Conservation (phyloP, 179 eudicot genomes). For the Drosera spatulata region DNA sequence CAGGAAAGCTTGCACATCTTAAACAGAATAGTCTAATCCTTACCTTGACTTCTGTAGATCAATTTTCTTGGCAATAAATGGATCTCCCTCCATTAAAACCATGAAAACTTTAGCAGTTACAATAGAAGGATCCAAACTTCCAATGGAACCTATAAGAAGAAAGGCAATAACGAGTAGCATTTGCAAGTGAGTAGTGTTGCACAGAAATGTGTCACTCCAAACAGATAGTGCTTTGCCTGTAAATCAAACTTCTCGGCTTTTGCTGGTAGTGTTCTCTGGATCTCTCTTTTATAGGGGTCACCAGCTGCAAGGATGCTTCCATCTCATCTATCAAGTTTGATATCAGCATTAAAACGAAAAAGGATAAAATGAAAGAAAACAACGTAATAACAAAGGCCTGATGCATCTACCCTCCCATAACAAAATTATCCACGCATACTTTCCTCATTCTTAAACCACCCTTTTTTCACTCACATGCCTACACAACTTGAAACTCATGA, state of each 20-base stretch:
- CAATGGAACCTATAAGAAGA: slow-evolving; percentile 15
- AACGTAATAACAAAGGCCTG: slow-evolving; percentile 4
- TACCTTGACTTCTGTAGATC: slow-evolving; percentile 20
- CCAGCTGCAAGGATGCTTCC: too few species aligned
- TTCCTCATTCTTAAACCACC: slow-evolving; percentile 26
- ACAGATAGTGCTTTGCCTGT: too few species aligned
- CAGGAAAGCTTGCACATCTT: too few species aligned
- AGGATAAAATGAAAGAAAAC: too few species aligned
- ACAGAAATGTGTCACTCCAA: too few species aligned
- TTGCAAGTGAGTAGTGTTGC: neutral
- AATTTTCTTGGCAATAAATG: slow-evolving; percentile 20
- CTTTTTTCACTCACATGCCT: neutral
- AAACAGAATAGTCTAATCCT: neutral
- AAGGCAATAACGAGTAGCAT: slow-evolving; percentile 15
- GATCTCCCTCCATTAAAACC: slow-evolving; percentile 47
- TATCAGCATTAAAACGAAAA: too few species aligned
- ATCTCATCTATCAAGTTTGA: too few species aligned
- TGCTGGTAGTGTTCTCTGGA: too few species aligned
- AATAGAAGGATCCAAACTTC: slow-evolving; percentile 9
- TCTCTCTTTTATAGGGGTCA: too few species aligned
- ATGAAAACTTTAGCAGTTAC: slow-evolving; percentile 42
- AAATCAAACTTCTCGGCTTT: too few species aligned
- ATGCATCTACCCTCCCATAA: slow-evolving; percentile 15
- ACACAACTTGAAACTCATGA: too few species aligned
- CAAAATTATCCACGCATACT: slow-evolving; percentile 11